These are phyloP conservation scores for Quercus mongolica DNA, from an alignment of 306 rosid species.

Conservation along the genomic window DNA sequence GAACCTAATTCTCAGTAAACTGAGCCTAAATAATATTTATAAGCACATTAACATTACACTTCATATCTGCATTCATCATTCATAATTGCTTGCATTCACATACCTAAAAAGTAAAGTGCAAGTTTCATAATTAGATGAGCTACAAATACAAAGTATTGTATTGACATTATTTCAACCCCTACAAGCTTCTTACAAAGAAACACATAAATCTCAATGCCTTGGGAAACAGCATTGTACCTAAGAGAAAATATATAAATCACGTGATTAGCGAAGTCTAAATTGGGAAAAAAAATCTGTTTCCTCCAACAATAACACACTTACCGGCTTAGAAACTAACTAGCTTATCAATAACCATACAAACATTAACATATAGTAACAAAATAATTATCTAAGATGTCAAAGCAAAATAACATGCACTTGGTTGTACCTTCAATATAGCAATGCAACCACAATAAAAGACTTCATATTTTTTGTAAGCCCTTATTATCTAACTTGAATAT, in stretches of 20 bases:
- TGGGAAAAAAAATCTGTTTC: not conserved
- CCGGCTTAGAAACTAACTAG: not conserved
- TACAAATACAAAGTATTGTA: no score
- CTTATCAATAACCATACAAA: not conserved
- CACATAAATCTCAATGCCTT: not conserved
- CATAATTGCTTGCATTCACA: not conserved
- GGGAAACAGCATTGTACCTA: not conserved
- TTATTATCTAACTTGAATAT: no score
- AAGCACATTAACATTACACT: not conserved
- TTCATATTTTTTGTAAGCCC: not conserved
- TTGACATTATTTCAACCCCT: no score
- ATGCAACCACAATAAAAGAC: not conserved
- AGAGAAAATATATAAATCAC: not conserved
- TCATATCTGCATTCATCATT: not conserved
- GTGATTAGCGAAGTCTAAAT: not conserved
- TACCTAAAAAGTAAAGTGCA: no score
- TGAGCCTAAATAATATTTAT: not conserved
- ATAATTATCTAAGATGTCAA: not conserved
- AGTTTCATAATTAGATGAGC: no score
- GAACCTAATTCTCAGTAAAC: no score
- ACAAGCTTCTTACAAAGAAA: no score
- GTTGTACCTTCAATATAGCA: not conserved
- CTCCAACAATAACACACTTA: not conserved
- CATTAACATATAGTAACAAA: not conserved
- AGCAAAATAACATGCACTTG: not conserved